phyloP scores from a whole-genome alignment of 345 rosid species.

The Noccaea bulbosa region DNA sequence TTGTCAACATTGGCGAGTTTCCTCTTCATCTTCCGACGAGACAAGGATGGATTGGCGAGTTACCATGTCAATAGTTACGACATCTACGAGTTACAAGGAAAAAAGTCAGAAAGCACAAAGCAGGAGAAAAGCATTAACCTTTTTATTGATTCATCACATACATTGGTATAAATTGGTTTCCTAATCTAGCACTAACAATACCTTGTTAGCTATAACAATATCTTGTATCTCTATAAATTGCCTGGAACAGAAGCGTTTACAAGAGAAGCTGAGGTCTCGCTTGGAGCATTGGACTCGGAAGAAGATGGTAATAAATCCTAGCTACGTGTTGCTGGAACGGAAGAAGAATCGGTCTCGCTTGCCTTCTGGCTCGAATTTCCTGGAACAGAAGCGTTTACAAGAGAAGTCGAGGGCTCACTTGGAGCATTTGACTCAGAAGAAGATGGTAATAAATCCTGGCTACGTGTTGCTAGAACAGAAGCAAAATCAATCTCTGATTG shows the following conservation, averaged over 20 bases:
- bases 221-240: too few relatives aligned
- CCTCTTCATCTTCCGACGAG: too few relatives aligned
- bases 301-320: constrained; percentile 27
- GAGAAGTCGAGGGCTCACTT: constrained; percentile 32
- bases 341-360: constrained; percentile 47
- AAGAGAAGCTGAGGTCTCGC: constrained; percentile 31
- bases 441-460: constrained; percentile 29
- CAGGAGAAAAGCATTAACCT: too few relatives aligned
- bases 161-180: too few relatives aligned
- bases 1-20: too few relatives aligned
- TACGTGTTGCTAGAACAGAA: constrained; percentile 34
- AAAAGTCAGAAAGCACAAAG: too few relatives aligned
- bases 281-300: constrained; percentile 23
- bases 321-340: constrained; percentile 36
- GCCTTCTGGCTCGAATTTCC: constrained; percentile 43
- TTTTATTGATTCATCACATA: too few relatives aligned
- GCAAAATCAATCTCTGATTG: constrained; percentile 45
- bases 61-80: too few relatives aligned
- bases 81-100: too few relatives aligned
- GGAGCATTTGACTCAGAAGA: constrained; percentile 24
- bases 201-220: too few relatives aligned
- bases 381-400: constrained; percentile 37
- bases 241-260: constrained; percentile 40
- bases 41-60: too few relatives aligned
- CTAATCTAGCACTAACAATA: too few relatives aligned